Conservation (phyloP, 2,329 filamentous ascomycete genomes). For the Lasiodiplodia theobromae region DNA sequence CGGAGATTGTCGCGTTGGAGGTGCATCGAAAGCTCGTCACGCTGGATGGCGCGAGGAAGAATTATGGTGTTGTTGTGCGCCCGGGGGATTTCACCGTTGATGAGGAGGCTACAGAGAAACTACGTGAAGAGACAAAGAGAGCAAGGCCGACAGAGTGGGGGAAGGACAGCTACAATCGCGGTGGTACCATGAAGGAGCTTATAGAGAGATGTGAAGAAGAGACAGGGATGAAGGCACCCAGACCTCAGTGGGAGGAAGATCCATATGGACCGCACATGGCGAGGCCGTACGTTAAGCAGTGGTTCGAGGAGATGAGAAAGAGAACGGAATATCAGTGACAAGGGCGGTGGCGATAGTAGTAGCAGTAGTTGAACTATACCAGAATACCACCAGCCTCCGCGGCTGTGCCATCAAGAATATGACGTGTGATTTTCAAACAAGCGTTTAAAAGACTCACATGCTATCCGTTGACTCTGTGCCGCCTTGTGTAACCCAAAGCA, state of each 20-base stretch:
- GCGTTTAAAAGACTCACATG: too few species aligned
- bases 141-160: constrained; percentile 35
- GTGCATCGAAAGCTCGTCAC: constrained; percentile 56
- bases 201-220: constrained; percentile 47
- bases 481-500: too few species aligned
- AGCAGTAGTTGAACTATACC: too few species aligned
- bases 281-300: constrained; percentile 53
- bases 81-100: constrained; percentile 47
- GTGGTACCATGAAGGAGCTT: constrained; percentile 52
- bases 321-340: constrained; percentile 31
- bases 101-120: constrained; percentile 43
- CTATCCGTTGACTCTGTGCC: too few species aligned
- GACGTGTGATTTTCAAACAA: too few species aligned
- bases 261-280: constrained; percentile 56
- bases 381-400: too few species aligned
- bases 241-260: constrained; percentile 53
- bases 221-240: constrained; percentile 53
- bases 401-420: too few species aligned
- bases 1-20: constrained; percentile 54
- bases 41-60: constrained; percentile 49
- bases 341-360: too few species aligned
- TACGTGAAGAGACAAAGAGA: constrained; percentile 44
- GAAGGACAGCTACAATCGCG: constrained; percentile 50
- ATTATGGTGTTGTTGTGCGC: constrained; percentile 57
- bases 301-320: constrained; percentile 51